Percentiles rank a stretch among this genome's conserved stretches.
phyloP scores from a whole-genome alignment of 2,329 filamentous ascomycete genomes.

The Epichloe typhina region DNA sequence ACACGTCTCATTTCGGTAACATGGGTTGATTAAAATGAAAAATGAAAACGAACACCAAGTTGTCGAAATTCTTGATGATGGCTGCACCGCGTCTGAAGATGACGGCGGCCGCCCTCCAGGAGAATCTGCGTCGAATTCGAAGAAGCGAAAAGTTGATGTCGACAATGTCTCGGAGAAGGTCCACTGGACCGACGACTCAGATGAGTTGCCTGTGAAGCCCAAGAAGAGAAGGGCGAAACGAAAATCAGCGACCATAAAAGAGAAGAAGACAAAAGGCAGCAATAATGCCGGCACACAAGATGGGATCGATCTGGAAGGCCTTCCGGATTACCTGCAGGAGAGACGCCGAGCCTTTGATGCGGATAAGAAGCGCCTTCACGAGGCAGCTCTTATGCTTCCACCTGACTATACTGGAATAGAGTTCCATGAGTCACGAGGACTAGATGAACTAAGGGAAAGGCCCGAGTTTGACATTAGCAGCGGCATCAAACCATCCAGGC shows the following conservation, averaged over 20 bases:
- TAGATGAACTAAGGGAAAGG: conserved; percentile 42
- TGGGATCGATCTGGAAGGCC: conserved; percentile 36
- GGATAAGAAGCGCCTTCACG: conserved; percentile 42
- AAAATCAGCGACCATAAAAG: conserved; percentile 17
- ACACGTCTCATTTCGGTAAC: background rate
- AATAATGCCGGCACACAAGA: conserved; percentile 25
- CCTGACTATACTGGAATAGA: conserved; percentile 64
- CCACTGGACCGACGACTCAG: conserved; percentile 46
- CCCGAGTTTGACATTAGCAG: conserved; percentile 49
- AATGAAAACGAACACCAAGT: conserved; percentile 5
- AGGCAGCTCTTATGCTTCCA: conserved; percentile 60
- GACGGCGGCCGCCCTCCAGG: conserved; percentile 7
- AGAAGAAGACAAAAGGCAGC: conserved; percentile 12
- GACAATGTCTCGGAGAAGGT: conserved; percentile 28
- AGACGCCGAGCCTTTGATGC: conserved; percentile 59
- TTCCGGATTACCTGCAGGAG: conserved; percentile 61
- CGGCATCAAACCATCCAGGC: conserved; percentile 49
- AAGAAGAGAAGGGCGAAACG: conserved; percentile 23
- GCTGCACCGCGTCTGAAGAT: conserved; percentile 10
- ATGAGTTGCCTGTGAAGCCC: conserved; percentile 43
- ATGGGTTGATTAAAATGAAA: conserved; percentile 5
- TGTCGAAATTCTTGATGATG: conserved; percentile 17
- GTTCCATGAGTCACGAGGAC: conserved; percentile 39
- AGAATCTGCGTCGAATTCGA: conserved; percentile 4
- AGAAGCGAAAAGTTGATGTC: conserved; percentile 25